A percentile compares a stretch with the other conserved stretches of the same genome.
These are phyloP conservation scores for Geotrichum candidum DNA, from an alignment of 1,139 yeast genomes.

Conservation along the genomic window DNA sequence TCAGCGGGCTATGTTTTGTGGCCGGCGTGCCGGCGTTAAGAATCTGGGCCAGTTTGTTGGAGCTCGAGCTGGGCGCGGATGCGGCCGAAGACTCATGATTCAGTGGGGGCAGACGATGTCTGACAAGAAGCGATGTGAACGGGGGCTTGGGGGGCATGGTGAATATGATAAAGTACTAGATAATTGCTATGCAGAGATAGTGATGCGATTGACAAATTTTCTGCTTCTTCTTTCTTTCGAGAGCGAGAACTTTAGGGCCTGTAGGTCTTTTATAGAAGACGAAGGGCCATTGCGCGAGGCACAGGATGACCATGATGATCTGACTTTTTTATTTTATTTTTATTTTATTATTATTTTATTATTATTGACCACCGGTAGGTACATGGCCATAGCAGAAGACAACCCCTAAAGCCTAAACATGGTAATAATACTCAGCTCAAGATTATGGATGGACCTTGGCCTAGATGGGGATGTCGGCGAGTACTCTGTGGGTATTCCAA, in stretches of 20 bases:
- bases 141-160: conserved; percentile 13
- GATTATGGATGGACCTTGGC: background rate
- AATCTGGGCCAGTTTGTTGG: background rate
- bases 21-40: background rate
- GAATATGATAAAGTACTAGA: background rate
- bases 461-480: conserved; percentile 1
- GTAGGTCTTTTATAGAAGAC: background rate
- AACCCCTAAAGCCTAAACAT: background rate
- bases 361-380: background rate
- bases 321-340: no score
- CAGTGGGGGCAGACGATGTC: conserved; percentile 8
- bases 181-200: background rate
- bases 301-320: background rate
- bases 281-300: background rate
- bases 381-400: background rate
- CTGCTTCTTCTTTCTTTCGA: background rate
- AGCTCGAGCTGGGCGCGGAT: background rate
- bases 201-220: background rate
- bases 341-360: background rate
- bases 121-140: conserved; percentile 7
- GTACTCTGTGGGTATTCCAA: background rate
- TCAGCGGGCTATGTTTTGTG: background rate
- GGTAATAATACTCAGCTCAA: background rate
- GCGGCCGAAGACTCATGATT: background rate
- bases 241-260: background rate